Conservation (phyloP, 139 green algal genomes). For the Deuterostichococcus epilithicus region DNA sequence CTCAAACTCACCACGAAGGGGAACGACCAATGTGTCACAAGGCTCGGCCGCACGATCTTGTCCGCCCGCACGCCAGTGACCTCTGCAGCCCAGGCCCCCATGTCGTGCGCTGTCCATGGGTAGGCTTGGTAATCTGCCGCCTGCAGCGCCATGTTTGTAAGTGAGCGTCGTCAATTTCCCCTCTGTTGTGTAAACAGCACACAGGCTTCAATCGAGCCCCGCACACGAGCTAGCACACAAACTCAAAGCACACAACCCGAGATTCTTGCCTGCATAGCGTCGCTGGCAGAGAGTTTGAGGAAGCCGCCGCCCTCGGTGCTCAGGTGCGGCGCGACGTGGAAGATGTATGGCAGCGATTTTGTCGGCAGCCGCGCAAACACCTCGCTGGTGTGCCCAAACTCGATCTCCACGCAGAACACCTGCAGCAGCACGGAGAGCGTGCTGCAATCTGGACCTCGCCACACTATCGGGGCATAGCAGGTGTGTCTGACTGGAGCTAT, state of each 20-base stretch:
- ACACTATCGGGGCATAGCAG: too few relatives aligned
- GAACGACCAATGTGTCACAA: conserved; percentile 41
- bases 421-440: background rate
- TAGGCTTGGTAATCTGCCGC: conserved; percentile 20
- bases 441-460: too few relatives aligned
- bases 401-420: conserved; percentile 60
- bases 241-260: too few relatives aligned
- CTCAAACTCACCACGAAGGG: conserved; percentile 21
- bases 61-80: conserved; percentile 29
- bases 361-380: conserved; percentile 50
- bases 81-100: conserved; percentile 38
- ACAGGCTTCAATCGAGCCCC: too few relatives aligned
- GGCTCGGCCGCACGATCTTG: conserved; percentile 44
- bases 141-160: too few relatives aligned
- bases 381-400: conserved; percentile 20
- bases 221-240: too few relatives aligned
- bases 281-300: conserved; percentile 36
- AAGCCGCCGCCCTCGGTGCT: conserved; percentile 22
- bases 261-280: conserved; percentile 25
- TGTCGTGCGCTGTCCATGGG: conserved; percentile 55
- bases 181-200: too few relatives aligned
- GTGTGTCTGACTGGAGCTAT: too few relatives aligned
- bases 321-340: conserved; percentile 32
- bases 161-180: too few relatives aligned
- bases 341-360: conserved; percentile 52